Percentiles rank a stretch among this genome's conserved stretches.
These are phyloP conservation scores for Chenopodium berlandieri DNA, from an alignment of 148 eudicot genomes.

Conservation along the genomic window DNA sequence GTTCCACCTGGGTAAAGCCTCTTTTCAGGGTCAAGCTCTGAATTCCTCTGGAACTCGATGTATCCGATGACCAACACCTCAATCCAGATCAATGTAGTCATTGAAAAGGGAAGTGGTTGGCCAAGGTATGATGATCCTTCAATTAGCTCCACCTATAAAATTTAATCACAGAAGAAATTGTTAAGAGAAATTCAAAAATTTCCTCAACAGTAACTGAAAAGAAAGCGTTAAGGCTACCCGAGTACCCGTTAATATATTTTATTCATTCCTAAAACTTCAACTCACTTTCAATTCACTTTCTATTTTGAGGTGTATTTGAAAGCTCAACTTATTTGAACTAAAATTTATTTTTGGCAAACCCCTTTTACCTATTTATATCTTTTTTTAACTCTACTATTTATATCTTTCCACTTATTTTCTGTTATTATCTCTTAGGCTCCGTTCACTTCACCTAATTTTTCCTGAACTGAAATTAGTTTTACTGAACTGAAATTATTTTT, in stretches of 20 bases:
- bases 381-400: too few relatives aligned
- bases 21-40: constrained; percentile 93
- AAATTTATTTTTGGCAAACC: too few relatives aligned
- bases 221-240: background rate
- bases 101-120: constrained; percentile 91
- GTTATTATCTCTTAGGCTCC: too few relatives aligned
- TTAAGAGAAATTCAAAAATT: background rate
- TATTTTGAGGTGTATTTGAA: too few relatives aligned
- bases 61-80: constrained; percentile 84
- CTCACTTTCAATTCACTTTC: too few relatives aligned
- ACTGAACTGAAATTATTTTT: too few relatives aligned
- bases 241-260: background rate
- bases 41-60: constrained; percentile 93
- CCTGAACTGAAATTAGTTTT: too few relatives aligned
- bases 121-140: constrained; percentile 97
- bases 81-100: constrained; percentile 80
- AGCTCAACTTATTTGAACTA: too few relatives aligned
- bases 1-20: constrained; percentile 90
- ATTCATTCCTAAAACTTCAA: too few relatives aligned
- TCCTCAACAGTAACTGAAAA: background rate
- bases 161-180: background rate
- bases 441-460: too few relatives aligned
- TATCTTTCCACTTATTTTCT: too few relatives aligned
- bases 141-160: constrained; percentile 74
- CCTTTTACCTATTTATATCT: too few relatives aligned